These are phyloP conservation scores for Parafenestella ontariensis DNA, from an alignment of 2,329 filamentous ascomycete species.

Conservation along the genomic window DNA sequence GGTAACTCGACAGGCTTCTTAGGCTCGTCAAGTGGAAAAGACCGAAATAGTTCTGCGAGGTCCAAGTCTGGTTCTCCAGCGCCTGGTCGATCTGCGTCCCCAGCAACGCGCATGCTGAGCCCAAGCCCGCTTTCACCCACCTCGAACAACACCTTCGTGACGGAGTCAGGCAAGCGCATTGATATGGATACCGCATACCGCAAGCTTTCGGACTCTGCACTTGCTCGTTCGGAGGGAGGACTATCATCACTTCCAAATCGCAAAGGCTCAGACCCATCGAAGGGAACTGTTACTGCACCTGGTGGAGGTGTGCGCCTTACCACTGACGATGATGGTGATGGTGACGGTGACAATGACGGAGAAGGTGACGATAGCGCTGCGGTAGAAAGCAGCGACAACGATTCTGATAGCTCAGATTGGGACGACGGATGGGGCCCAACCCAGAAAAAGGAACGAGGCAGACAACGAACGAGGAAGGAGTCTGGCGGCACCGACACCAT, in stretches of 20 bases:
- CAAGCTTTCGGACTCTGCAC: constrained; percentile 73
- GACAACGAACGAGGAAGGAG: constrained; percentile 46
- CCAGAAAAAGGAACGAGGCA: constrained; percentile 48
- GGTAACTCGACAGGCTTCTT: constrained; percentile 35
- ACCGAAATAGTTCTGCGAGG: constrained; percentile 50
- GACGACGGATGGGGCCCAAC: constrained; percentile 63
- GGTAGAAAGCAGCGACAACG: constrained; percentile 73
- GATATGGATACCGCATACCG: constrained; percentile 75
- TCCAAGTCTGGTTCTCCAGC: constrained; percentile 51
- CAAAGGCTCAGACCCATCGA: constrained; percentile 55
- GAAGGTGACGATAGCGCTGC: constrained; percentile 68
- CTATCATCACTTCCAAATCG: constrained; percentile 64
- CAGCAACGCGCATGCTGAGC: constrained; percentile 53
- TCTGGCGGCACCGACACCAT: constrained; percentile 46
- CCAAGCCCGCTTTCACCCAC: constrained; percentile 54
- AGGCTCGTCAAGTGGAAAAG: constrained; percentile 27
- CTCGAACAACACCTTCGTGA: constrained; percentile 55
- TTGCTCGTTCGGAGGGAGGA: constrained; percentile 68
- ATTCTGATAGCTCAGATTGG: constrained; percentile 62
- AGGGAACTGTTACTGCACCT: constrained; percentile 53
- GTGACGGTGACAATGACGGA: constrained; percentile 65
- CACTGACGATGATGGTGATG: constrained; percentile 53
- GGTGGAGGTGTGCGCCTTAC: constrained; percentile 63
- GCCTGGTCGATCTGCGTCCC: constrained; percentile 45
- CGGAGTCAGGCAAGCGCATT: constrained; percentile 67